Base-by-base conservation (phyloP, 371 early-diverging fungal species). In the Rhizopus sp. region DNA sequence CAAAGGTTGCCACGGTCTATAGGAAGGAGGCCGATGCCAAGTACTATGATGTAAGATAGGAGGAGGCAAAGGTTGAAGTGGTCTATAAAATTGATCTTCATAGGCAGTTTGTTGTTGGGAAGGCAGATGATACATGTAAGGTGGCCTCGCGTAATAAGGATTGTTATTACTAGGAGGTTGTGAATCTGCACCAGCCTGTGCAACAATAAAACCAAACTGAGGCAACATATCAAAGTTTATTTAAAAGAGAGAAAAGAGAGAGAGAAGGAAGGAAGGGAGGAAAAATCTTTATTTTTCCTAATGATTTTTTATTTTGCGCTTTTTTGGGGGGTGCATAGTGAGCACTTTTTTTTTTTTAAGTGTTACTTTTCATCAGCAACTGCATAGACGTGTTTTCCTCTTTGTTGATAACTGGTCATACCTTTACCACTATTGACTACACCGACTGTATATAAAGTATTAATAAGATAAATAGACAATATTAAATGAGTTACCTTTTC, bases 361-460 rank as follows among this genome's bases (percentile, higher is more conserved):
- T n/a, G 23, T 46, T 46, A 46, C 46, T 46, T 46, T 46, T 46
- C 46, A 7, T 46, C 46, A 16, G 29, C 17, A 46, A 7, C 46
- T 9, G 61, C 62, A 64, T 78, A 87, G 23, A 82, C 55, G 66
- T 88, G 88, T 63, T 88, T 88, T 47, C 85, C 86, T 57, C 86
- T 72, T 64, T 82, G 84, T 34, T 81, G 82, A 60, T 74, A 88
- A 38, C 72, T 73, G 7, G 88, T 88, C 88, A 88, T 88, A 10
- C 86, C 86, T 55, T 80, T 80, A 45, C 88, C 88, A 64, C 85
- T 85, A 41, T 84, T 84, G 49, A 88, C 82, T 15, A 88, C 88
- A 34, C 88, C 88, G 31, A 88, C 88, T 84, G 73, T 1, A 58
- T n/a, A 15, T 6, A 60, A 9, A 41, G 17, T 4, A 32, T 29